phyloP scores from a whole-genome alignment of 805 yeast species.

The Kurtzmaniella fragi region DNA sequence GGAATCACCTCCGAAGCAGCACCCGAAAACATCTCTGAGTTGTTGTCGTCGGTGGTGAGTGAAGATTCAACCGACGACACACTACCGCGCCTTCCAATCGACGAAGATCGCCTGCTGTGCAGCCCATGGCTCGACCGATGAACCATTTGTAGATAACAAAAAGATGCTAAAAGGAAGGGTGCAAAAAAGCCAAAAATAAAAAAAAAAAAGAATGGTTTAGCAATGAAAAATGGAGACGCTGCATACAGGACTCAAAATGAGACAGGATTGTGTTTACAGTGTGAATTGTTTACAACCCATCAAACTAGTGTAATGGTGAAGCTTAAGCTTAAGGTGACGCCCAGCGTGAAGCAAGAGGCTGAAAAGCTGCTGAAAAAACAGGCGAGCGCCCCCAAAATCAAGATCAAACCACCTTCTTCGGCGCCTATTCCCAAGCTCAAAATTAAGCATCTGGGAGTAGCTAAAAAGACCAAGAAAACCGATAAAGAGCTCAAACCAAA shows the following conservation, averaged over 20 bases:
- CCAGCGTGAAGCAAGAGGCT: conserved; percentile 4
- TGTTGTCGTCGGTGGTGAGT: conserved; percentile 49
- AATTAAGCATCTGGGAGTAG: conserved; percentile 12
- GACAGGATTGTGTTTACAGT: too few relatives aligned
- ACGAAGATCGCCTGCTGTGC: conserved; percentile 16
- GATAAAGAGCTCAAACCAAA: conserved; percentile 13
- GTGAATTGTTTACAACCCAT: too few relatives aligned
- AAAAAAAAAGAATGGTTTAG: too few relatives aligned
- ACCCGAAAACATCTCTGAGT: conserved; percentile 70
- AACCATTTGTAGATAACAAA: not conserved
- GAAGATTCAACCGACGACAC: conserved; percentile 28
- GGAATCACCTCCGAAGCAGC: conserved; percentile 75
- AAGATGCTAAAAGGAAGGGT: not conserved
- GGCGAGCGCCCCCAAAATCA: conserved; percentile 8
- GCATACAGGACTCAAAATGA: too few relatives aligned
- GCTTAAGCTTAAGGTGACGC: conserved; percentile 17
- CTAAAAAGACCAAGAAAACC: not conserved
- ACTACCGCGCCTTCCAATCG: conserved; percentile 27
- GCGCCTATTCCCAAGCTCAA: conserved; percentile 12
- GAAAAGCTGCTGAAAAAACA: not conserved
- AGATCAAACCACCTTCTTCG: conserved; percentile 16
- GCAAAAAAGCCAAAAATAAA: too few relatives aligned
- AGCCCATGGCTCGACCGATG: conserved; percentile 1
- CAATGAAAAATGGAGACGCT: too few relatives aligned
- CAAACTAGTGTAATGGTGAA: conserved; percentile 9